Evolutionary conservation across 805 yeast species (phyloP), one percentile per base, ranked within the genome.

Genomic region (Blastobotrys attinorum): DNA sequence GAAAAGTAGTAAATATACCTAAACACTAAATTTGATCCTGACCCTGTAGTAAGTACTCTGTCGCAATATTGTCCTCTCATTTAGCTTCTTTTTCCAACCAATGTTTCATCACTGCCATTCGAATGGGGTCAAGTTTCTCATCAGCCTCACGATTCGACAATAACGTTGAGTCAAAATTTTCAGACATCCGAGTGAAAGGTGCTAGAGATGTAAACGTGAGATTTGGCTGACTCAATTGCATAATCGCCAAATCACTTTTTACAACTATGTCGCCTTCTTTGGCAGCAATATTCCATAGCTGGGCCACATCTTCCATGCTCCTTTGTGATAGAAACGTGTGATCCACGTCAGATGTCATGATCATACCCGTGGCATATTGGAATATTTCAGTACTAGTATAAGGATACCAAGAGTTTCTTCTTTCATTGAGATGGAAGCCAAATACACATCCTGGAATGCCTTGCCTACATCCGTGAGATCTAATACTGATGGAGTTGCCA

Each of bases 401-500:
- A 55, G 39, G 18, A 50, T 20, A 7, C 45, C 45, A 21, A 56
- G 37, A 3, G 47, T 42, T 38, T 56, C 60, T 29, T 54, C 56
- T 44, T 56, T 56, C 40, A 55, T 35, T 5, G 59, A 55, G n/a
- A 52, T 40, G 4, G 66, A 64, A 2, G 64, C 66, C 27, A 59
- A 54, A 25, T 58, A 53, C 15, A 63, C 65, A 37, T 63, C 66
- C 57, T 62, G 58, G 37, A 63, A 63, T n/a, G 63, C 62, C 39
- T 56, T 56, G 29, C 62, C 62, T 5, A 46, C 46, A 34, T 55
- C 59, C 3, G 56, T 55, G 45, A 52, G 22, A 22, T 59, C 64
- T 22, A 61, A 50, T 6, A 53, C 47, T 11, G 43, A 43, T 1
- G 60, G 49, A 4, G 63, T 59, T 4, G 63, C 53, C 1, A 65